A percentile compares a stretch with the other conserved stretches of the same genome.
Conservation (phyloP, 805 yeast genomes). For the Ascoidea rubescens region DNA sequence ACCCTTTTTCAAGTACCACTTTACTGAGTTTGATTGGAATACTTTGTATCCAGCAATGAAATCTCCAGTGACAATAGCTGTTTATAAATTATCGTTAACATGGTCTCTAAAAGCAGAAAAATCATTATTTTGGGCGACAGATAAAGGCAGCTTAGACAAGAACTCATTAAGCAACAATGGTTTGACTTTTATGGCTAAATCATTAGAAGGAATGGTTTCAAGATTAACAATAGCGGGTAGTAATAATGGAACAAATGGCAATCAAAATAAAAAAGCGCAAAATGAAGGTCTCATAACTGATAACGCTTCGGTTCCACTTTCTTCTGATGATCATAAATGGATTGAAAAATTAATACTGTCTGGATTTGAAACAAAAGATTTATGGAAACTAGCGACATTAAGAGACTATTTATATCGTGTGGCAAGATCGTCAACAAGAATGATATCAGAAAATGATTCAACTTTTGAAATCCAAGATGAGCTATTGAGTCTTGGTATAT, state of each 20-base stretch:
- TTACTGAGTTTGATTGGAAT: conserved; percentile 52
- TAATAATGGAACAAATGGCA: background rate
- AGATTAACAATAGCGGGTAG: background rate
- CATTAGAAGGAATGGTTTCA: conserved; percentile 5
- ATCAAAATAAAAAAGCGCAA: background rate
- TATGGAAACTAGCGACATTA: conserved; percentile 72
- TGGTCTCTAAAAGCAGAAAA: conserved; percentile 62
- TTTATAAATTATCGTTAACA: conserved; percentile 44
- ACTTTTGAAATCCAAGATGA: conserved; percentile 13
- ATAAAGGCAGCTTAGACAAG: background rate
- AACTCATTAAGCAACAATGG: background rate
- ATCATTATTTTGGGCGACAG: conserved; percentile 73
- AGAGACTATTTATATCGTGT: conserved; percentile 54
- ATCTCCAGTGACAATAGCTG: conserved; percentile 50
- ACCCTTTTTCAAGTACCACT: conserved; percentile 66
- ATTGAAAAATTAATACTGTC: conserved; percentile 52
- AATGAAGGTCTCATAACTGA: background rate
- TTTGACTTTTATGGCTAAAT: conserved; percentile 1
- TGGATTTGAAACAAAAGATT: conserved; percentile 59
- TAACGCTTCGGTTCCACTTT: conserved; percentile 29
- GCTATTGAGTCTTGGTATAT: conserved; percentile 17
- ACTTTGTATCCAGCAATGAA: conserved; percentile 53
- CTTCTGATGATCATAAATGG: conserved; percentile 60
- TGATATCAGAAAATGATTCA: conserved; percentile 6
- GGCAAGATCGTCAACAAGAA: conserved; percentile 28